Base-by-base conservation (phyloP, 2,329 filamentous ascomycete species). In the Claviceps pusilla region DNA sequence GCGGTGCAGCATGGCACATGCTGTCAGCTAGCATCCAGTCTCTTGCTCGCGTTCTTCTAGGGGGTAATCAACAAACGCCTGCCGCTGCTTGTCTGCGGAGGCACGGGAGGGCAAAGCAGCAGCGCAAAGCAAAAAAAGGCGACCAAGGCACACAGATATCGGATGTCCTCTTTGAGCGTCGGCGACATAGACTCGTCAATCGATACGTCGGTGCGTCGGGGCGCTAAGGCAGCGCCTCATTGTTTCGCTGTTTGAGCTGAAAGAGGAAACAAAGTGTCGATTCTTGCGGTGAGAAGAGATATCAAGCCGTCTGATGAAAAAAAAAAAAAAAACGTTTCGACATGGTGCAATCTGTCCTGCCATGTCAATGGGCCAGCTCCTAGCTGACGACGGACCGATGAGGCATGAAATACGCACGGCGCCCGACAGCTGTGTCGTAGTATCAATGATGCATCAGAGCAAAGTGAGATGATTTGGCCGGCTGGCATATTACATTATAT, bases 251-350 rank as follows among this genome's bases (percentile, higher is more conserved):
- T 37, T 19, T 19, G 41, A 31, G 39, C 28, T 51, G 28, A 51
- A 52, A 52, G 42, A 12, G 50, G 42, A 43, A 52, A 51, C 41
- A 24, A 51, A 51, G 28, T 24, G 50, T 52, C 28, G 50, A 37
- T 52, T 52, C 41, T 47, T 47, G 51, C 51, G 51, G 51, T 39
- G 33, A 47, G 14, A 28, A 46, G 29, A 37, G 33, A 35, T 39
- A 39, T 37, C 42, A 39, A 29, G n/a, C 31, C 42, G 41, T 16
- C 31, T 16, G 31, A 31, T 52, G 42, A 31, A 45, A 24, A 24
- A 24, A 24, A 24, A 24, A 24, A 24, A 24, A 24, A 24, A 24
- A 10, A 45, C 7, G 33, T 16, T 4, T 33, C 14, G 37, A 51
- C 28, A 51, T 28, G 50, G 10, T 24, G 50, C n/a, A 24, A 45